Evolutionary conservation across 2,329 filamentous ascomycete genomes (phyloP), one percentile per base, ranked within the genome.

Genomic region (Fusarium avenaceum): DNA sequence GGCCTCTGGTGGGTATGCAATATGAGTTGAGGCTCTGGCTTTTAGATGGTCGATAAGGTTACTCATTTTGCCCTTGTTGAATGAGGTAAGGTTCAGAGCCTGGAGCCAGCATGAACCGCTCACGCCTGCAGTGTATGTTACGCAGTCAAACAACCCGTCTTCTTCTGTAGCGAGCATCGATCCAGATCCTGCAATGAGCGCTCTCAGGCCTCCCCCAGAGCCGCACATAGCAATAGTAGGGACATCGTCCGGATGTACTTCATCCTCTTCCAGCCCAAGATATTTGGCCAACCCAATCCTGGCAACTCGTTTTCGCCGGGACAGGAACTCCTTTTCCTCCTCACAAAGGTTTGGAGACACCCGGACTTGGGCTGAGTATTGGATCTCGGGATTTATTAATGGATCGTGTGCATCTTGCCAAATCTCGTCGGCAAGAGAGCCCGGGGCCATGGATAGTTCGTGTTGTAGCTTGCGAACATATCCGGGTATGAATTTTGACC

Each of bases 51-150:
- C 87, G 39, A 97, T 87, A 20, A 97, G 84, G 38, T 84, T 87
- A 22, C 85, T 82, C 70, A 97, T 87, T 65, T 87, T 88, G 55
- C 89, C 87, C 17, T 85, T 84, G 0, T 90, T 86, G 57, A 98
- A 85, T 1, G 93, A 92, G 6, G 78, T 78, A 75, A 96, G 90
- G 76, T 92, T 97, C 6, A 99, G 84, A 0, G 92, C 85, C 77
- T 98, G 95, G 7, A 98, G 85, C 96, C 96, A 99, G 78, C 96
- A 98, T 67, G 92, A 96, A 0, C 96, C 96, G 76, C 94, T 97
- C 48, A 99, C 96, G 2, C 96, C 96, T 7, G 95, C 93, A 1
- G 94, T 97, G 75, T 99, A 99, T 2, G 94, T 98, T 13, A 93
- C 87, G 76, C 96, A 98, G 79, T 97, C 94, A 76, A 97, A 96